Evolutionary conservation across 2,329 filamentous ascomycete genomes (phyloP).

Genomic region (Ophiocordyceps camponoti-saundersi): DNA sequence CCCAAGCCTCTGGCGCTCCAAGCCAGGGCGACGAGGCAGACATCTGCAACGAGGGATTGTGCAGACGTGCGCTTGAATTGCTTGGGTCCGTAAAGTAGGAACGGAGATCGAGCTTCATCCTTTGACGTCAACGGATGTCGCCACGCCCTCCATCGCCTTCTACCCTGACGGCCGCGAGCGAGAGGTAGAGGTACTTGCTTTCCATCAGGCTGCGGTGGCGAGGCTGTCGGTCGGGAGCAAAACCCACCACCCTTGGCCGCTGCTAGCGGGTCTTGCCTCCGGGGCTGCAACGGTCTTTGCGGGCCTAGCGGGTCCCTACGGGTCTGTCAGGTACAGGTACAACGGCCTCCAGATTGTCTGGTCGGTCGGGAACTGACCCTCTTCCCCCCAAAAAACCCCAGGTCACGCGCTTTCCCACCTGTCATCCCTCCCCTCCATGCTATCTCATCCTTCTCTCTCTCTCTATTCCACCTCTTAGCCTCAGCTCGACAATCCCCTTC

Average conservation of each 20-base stretch:
- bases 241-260: background rate
- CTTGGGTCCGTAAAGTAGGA: background rate
- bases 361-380: too few species aligned
- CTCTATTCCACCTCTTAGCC: background rate
- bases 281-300: background rate
- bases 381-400: background rate
- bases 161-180: background rate
- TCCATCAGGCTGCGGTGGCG: background rate
- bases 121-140: too few species aligned
- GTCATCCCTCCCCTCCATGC: conserved; percentile 1
- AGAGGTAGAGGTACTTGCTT: background rate
- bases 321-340: too few species aligned
- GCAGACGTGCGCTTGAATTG: background rate
- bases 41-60: background rate
- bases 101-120: too few species aligned
- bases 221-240: background rate
- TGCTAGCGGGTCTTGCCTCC: background rate
- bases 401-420: conserved; percentile 19
- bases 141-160: background rate
- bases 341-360: too few species aligned
- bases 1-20: background rate
- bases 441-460: background rate
- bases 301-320: background rate
- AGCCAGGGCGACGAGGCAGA: background rate
- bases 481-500: too few species aligned